phyloP scores from a whole-genome alignment of 176 grass and related monocot species.

The Thinopyrum elongatum region DNA sequence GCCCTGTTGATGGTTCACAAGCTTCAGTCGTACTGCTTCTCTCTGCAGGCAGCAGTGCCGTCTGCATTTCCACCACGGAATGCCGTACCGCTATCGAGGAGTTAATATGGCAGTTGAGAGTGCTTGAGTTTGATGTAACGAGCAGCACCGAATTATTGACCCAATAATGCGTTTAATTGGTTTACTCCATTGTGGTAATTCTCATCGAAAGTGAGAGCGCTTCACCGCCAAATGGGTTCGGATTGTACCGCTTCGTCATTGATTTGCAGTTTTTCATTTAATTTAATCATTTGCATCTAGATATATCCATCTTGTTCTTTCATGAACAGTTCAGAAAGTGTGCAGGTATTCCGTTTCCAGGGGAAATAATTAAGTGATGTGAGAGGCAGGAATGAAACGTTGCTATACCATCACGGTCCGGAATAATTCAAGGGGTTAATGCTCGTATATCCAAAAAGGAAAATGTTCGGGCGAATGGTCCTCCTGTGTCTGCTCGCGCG shows the following conservation, averaged over 20 bases:
- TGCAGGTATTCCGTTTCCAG: background rate
- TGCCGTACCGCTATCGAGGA: slow-evolving; percentile 23
- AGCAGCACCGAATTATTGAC: background rate
- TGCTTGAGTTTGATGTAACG: slow-evolving; percentile 22
- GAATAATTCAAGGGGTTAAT: slow-evolving; percentile 12
- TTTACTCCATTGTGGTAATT: background rate
- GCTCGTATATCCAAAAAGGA: no score
- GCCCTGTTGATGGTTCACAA: background rate
- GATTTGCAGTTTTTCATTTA: background rate
- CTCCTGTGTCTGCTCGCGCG: background rate
- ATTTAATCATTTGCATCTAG: background rate
- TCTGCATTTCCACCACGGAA: slow-evolving; percentile 35
- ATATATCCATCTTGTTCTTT: background rate
- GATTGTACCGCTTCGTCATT: background rate
- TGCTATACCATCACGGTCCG: background rate
- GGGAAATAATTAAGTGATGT: background rate
- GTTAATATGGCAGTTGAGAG: slow-evolving; percentile 5
- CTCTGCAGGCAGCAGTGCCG: background rate
- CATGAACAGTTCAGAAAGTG: background rate
- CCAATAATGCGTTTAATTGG: background rate
- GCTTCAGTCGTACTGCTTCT: background rate
- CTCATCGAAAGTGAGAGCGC: background rate
- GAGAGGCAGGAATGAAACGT: background rate
- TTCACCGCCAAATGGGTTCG: background rate
- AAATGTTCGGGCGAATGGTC: no score